Evolutionary conservation across 139 green algal genomes (phyloP).

Genomic region (Gonium pectorale): DNA sequence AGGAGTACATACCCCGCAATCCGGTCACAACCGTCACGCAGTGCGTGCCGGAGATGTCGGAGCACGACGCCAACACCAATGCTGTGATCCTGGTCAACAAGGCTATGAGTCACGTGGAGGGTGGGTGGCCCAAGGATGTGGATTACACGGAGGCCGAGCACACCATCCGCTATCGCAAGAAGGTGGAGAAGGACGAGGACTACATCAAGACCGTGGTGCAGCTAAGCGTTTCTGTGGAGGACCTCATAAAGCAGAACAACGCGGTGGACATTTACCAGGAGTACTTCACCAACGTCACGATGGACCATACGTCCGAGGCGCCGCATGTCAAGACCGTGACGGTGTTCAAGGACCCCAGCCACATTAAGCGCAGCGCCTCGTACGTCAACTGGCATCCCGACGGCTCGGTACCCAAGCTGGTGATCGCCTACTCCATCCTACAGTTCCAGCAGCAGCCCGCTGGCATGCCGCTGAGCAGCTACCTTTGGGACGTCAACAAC

Average conservation of each 20-base stretch:
- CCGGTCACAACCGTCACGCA: slow-evolving; percentile 79
- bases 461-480: slow-evolving; percentile 76
- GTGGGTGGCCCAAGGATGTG: slow-evolving; percentile 95
- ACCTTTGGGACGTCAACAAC: slow-evolving; percentile 94
- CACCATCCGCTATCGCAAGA: slow-evolving; percentile 84
- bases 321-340: slow-evolving; percentile 84
- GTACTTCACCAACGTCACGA: slow-evolving; percentile 80
- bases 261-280: slow-evolving; percentile 97
- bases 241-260: slow-evolving; percentile 94
- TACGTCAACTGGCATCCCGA: slow-evolving; percentile 90
- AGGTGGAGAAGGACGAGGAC: slow-evolving; percentile 97
- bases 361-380: slow-evolving; percentile 71
- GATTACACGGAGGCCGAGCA: slow-evolving; percentile 92
- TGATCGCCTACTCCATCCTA: slow-evolving; percentile 84
- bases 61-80: slow-evolving; percentile 91
- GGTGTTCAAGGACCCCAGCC: slow-evolving; percentile 85
- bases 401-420: slow-evolving; percentile 71
- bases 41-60: slow-evolving; percentile 85
- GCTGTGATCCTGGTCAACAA: slow-evolving; percentile 78
- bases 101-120: slow-evolving; percentile 89
- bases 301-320: slow-evolving; percentile 76
- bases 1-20: slow-evolving; percentile 80
- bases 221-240: slow-evolving; percentile 79
- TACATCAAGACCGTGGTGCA: slow-evolving; percentile 88
- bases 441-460: slow-evolving; percentile 89